Conservation (phyloP, 441 rosid genomes). For the Mallotus japonicus region DNA sequence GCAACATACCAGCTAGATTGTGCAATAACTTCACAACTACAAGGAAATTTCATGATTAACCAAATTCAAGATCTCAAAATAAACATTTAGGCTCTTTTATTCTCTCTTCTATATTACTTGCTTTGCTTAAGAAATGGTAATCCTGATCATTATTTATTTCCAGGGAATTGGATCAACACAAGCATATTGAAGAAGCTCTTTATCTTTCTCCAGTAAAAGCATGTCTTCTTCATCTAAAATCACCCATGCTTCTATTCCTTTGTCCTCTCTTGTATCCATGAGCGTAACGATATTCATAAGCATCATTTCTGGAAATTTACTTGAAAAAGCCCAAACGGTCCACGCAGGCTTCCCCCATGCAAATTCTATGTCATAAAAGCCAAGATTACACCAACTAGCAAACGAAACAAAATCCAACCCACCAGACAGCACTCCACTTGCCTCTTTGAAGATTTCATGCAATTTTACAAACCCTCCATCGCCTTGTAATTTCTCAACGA, state of each 20-base stretch:
- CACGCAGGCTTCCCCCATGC: conserved; percentile 34
- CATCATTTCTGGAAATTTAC: neutral
- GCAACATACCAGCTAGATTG: too few relatives aligned
- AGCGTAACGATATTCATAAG: neutral
- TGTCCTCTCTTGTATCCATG: conserved; percentile 26
- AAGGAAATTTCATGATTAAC: too few relatives aligned
- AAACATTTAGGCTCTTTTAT: too few relatives aligned
- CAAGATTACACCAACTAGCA: neutral
- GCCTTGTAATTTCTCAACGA: too few relatives aligned
- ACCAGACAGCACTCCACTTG: neutral
- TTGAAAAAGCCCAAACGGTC: neutral
- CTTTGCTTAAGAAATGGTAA: too few relatives aligned
- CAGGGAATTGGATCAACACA: conserved; percentile 8
- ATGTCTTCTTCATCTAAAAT: conserved; percentile 34
- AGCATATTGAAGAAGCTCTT: conserved; percentile 16
- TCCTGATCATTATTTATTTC: too few relatives aligned
- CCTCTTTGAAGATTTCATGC: neutral
- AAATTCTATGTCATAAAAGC: neutral
- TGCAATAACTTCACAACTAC: too few relatives aligned
- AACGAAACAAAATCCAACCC: neutral
- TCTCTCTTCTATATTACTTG: too few relatives aligned
- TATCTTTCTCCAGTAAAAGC: conserved; percentile 25
- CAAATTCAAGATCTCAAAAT: too few relatives aligned
- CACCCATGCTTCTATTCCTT: conserved; percentile 45
- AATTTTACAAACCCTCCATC: too few relatives aligned